These are phyloP conservation scores for Colletotrichum sp. DNA, from an alignment of 2,329 filamentous ascomycete species.

Conservation along the genomic window DNA sequence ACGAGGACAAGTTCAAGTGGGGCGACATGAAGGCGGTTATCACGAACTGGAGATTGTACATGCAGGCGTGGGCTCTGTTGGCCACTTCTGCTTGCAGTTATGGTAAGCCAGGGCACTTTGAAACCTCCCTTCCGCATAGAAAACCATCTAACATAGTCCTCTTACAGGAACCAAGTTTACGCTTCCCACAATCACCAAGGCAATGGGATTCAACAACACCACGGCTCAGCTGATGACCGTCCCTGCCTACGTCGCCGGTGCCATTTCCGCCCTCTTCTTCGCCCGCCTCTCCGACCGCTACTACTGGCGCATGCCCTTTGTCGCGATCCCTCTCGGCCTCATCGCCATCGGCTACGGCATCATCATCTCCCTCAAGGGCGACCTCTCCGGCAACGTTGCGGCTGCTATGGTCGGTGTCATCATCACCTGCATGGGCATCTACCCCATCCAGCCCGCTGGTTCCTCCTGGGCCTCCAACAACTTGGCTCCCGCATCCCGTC, in stretches of 20 bases:
- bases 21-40: slow-evolving; percentile 29
- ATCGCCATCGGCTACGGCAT: slow-evolving; percentile 65
- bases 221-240: slow-evolving; percentile 56
- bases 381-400: slow-evolving; percentile 41
- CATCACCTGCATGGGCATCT: slow-evolving; percentile 72
- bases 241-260: slow-evolving; percentile 65
- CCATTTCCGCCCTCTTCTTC: slow-evolving; percentile 64
- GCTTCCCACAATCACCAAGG: slow-evolving; percentile 24
- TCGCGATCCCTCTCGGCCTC: slow-evolving; percentile 63
- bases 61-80: slow-evolving; percentile 31
- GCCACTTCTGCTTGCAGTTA: slow-evolving; percentile 27
- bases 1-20: slow-evolving; percentile 24
- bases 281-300: slow-evolving; percentile 72
- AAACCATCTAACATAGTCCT: neutral
- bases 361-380: slow-evolving; percentile 64
- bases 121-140: no score
- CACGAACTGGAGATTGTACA: slow-evolving; percentile 34
- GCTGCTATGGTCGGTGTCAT: slow-evolving; percentile 72
- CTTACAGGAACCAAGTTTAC: slow-evolving; percentile 28
- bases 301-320: slow-evolving; percentile 67
- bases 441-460: slow-evolving; percentile 66
- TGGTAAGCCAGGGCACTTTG: neutral
- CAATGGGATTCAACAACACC: slow-evolving; percentile 24
- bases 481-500: slow-evolving; percentile 46
- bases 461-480: slow-evolving; percentile 75